Evolutionary conservation across 78 protist species (phyloP).

Genomic region (Cavenderia fasciculata): DNA sequence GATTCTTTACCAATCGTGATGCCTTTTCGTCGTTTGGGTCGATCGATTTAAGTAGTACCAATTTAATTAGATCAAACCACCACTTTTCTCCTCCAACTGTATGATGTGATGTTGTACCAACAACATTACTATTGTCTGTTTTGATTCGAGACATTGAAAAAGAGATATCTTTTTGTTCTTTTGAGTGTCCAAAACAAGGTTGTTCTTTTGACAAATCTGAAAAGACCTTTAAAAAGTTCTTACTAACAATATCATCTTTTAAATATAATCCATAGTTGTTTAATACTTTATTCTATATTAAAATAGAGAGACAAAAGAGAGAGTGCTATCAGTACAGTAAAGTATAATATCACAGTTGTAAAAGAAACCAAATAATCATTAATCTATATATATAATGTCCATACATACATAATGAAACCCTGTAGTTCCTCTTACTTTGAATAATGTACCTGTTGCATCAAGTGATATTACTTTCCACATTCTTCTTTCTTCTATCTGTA

Average conservation of each 20-base stretch:
- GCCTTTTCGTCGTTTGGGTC: neutral
- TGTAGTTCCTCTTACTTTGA: constrained; percentile 24
- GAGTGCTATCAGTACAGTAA: neutral
- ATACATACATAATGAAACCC: constrained; percentile 28
- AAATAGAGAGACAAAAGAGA: neutral
- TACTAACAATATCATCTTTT: neutral
- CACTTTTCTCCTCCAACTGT: neutral
- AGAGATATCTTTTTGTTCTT: neutral
- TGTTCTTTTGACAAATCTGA: neutral
- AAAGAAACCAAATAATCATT: neutral
- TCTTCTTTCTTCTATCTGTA: no score
- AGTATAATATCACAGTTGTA: neutral
- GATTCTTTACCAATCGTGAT: no score
- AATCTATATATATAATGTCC: neutral
- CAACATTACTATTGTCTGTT: no score
- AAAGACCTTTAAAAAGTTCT: constrained; percentile 29
- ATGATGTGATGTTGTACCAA: no score
- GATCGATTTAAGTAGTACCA: neutral
- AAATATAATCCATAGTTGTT: neutral
- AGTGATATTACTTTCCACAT: constrained; percentile 17
- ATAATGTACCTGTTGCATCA: constrained; percentile 50
- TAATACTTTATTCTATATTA: constrained; percentile 11
- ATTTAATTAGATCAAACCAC: neutral
- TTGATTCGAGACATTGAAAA: neutral
- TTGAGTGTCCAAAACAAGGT: constrained; percentile 38